Conservation (phyloP, 2,329 filamentous ascomycete genomes). For the Calonectria pseudoreteaudii region DNA sequence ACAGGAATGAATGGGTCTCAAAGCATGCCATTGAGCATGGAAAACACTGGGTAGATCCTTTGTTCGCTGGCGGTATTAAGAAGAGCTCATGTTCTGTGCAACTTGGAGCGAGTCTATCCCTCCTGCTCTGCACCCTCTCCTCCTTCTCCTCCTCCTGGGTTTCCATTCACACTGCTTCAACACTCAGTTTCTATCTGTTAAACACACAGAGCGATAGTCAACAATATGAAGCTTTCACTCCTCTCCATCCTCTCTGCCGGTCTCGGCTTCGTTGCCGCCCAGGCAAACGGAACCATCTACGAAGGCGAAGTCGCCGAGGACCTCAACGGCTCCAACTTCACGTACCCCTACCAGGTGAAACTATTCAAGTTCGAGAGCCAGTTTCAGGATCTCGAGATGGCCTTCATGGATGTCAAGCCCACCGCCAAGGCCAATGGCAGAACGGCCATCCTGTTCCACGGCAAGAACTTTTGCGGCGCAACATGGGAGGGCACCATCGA, state of each 20-base stretch:
- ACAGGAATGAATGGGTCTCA: slow-evolving; percentile 8
- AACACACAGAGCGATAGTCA: neutral
- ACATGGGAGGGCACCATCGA: slow-evolving; percentile 64
- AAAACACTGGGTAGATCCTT: neutral
- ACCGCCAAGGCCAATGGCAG: slow-evolving; percentile 49
- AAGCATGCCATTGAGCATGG: neutral
- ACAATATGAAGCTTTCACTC: slow-evolving; percentile 42
- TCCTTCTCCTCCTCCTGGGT: neutral
- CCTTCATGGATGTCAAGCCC: slow-evolving; percentile 65
- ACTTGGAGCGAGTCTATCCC: neutral
- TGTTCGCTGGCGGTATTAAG: neutral
- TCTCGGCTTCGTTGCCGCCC: slow-evolving; percentile 37
- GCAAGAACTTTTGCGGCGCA: slow-evolving; percentile 67
- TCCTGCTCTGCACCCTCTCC: neutral
- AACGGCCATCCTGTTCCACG: slow-evolving; percentile 63
- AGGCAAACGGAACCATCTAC: slow-evolving; percentile 48
- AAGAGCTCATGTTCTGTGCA: neutral
- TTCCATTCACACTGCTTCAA: neutral
- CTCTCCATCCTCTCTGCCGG: slow-evolving; percentile 31
- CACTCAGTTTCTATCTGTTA: neutral
- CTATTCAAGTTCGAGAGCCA: slow-evolving; percentile 62
- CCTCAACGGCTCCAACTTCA: slow-evolving; percentile 63
- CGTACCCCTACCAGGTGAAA: slow-evolving; percentile 64
- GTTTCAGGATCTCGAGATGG: slow-evolving; percentile 62
- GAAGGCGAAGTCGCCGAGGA: slow-evolving; percentile 53